Conservation (phyloP, 2,329 filamentous ascomycete genomes). For the Penicillium paneum region DNA sequence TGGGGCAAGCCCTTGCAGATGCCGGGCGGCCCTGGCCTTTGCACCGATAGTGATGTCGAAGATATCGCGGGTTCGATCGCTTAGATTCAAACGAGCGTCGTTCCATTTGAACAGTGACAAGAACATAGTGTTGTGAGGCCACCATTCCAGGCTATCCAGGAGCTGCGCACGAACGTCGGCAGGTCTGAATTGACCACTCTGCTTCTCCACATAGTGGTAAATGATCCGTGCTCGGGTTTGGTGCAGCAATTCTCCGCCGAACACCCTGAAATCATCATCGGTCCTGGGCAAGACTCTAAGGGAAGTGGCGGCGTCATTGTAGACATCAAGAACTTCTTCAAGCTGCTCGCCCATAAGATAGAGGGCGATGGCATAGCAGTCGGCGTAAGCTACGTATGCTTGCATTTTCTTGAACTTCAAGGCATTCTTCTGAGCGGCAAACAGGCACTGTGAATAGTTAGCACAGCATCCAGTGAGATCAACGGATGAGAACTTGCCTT, state of each 20-base stretch:
- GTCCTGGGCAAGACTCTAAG: constrained; percentile 44
- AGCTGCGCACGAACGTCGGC: constrained; percentile 62
- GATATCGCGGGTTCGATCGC: constrained; percentile 72
- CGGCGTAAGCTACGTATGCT: constrained; percentile 55
- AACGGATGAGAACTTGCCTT: constrained; percentile 34
- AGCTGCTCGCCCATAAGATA: constrained; percentile 57
- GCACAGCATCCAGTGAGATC: constrained; percentile 17
- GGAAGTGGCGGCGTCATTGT: constrained; percentile 45
- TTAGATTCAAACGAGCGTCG: constrained; percentile 66
- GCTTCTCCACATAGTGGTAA: constrained; percentile 59
- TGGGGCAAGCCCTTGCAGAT: background rate
- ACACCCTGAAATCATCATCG: constrained; percentile 28
- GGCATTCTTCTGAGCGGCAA: constrained; percentile 54
- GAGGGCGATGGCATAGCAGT: constrained; percentile 62
- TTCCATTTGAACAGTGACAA: constrained; percentile 70
- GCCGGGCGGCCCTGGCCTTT: background rate
- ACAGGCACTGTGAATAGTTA: constrained; percentile 57
- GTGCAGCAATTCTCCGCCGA: constrained; percentile 59
- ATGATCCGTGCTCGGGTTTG: constrained; percentile 67
- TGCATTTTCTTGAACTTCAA: constrained; percentile 51
- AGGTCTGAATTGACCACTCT: constrained; percentile 64
- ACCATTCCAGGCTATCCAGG: constrained; percentile 57
- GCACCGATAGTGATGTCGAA: constrained; percentile 32
- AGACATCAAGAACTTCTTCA: constrained; percentile 37
- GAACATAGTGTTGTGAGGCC: constrained; percentile 75